Evolutionary conservation across 2,329 filamentous ascomycete genomes (phyloP).

Genomic region (Dothidotthia symphoricarpi): DNA sequence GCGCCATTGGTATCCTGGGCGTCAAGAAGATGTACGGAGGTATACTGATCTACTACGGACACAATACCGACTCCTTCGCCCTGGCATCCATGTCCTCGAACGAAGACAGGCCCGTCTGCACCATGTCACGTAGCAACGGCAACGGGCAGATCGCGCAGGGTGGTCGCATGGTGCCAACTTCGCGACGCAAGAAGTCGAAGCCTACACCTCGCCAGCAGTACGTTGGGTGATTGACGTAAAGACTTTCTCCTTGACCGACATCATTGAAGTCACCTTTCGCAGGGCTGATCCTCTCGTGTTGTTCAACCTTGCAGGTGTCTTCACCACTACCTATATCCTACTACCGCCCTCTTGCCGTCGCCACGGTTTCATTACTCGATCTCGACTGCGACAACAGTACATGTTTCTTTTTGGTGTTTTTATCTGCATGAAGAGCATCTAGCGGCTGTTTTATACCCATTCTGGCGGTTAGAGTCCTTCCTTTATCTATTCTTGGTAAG

Average conservation of each 20-base stretch:
- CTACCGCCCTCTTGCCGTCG: background rate
- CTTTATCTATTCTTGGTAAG: background rate
- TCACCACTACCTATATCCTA: too few species aligned
- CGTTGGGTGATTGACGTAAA: constrained; percentile 1
- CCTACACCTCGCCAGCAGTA: constrained; percentile 8
- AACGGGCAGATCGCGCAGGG: constrained; percentile 54
- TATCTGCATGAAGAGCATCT: constrained; percentile 2
- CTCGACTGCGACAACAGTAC: too few species aligned
- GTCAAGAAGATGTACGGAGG: constrained; percentile 80
- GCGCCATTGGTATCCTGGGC: constrained; percentile 84
- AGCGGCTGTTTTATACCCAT: constrained; percentile 3
- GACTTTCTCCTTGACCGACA: background rate
- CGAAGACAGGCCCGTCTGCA: constrained; percentile 71
- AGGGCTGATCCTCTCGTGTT: background rate
- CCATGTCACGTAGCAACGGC: constrained; percentile 76
- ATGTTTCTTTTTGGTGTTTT: background rate
- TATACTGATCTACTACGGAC: constrained; percentile 85
- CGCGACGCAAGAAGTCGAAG: constrained; percentile 33
- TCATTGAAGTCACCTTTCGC: too few species aligned
- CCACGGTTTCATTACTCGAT: background rate
- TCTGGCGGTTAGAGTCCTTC: background rate
- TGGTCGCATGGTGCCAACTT: constrained; percentile 52
- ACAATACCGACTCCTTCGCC: constrained; percentile 90
- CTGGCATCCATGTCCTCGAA: constrained; percentile 83
- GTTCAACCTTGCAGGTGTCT: background rate